Evolutionary conservation across 495 filamentous ascomycete species (phyloP).

Genomic region (Penicillium canescens): DNA sequence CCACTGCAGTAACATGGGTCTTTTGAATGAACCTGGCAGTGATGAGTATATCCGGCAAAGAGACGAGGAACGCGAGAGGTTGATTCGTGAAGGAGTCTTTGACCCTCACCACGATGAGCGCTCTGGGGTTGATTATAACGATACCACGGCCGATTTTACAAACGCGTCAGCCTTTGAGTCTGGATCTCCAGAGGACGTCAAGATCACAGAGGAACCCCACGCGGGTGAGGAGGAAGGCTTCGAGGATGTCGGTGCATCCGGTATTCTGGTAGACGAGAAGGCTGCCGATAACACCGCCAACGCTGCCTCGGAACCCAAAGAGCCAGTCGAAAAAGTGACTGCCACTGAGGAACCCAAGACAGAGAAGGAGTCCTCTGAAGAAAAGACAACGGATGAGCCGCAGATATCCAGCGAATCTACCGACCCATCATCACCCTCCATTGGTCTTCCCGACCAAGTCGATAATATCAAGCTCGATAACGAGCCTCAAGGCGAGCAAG

Average conservation of each 20-base stretch:
- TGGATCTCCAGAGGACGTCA: slow-evolving; percentile 45
- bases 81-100: slow-evolving; percentile 67
- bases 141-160: slow-evolving; percentile 48
- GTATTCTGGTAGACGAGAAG: slow-evolving; percentile 65
- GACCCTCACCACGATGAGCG: slow-evolving; percentile 37
- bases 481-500: slow-evolving; percentile 17
- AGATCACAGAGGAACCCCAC: slow-evolving; percentile 68
- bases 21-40: slow-evolving; percentile 90
- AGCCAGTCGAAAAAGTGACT: background rate
- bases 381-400: slow-evolving; percentile 12
- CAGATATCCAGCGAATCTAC: slow-evolving; percentile 7
- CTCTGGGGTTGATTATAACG: slow-evolving; percentile 47
- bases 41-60: slow-evolving; percentile 82
- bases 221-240: slow-evolving; percentile 89
- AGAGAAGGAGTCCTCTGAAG: slow-evolving; percentile 23
- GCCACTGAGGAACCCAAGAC: slow-evolving; percentile 4
- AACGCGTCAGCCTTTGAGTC: slow-evolving; percentile 36
- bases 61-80: slow-evolving; percentile 76
- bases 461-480: slow-evolving; percentile 50
- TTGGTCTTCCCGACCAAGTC: slow-evolving; percentile 52
- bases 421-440: slow-evolving; percentile 48
- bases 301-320: background rate
- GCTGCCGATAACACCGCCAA: slow-evolving; percentile 42
- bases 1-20: slow-evolving; percentile 98
- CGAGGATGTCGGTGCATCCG: slow-evolving; percentile 79